phyloP scores from a whole-genome alignment of 495 filamentous ascomycete species.

The Tuber microsphaerosporum region DNA sequence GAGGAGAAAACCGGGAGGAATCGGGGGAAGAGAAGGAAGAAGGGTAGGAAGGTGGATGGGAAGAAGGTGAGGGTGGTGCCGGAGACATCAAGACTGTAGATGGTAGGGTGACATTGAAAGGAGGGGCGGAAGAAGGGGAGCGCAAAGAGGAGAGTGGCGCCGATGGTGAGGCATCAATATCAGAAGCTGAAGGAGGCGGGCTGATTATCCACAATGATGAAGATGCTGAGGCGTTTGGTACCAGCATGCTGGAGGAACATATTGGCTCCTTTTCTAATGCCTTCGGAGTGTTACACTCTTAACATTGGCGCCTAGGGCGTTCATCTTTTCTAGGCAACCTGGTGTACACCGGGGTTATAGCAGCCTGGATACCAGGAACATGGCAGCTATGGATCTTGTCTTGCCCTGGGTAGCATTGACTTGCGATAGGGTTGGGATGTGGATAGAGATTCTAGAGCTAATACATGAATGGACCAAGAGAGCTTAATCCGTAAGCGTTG shows the following conservation, averaged over 20 bases:
- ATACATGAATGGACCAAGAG: background rate
- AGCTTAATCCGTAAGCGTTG: background rate
- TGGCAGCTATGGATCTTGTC: background rate
- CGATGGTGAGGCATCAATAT: slow-evolving; percentile 29
- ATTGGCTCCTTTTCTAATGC: background rate
- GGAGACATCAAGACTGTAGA: slow-evolving; percentile 17
- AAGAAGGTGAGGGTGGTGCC: slow-evolving; percentile 43
- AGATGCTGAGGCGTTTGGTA: background rate
- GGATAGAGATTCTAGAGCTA: background rate
- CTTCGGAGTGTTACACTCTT: background rate
- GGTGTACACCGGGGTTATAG: background rate
- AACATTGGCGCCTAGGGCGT: background rate
- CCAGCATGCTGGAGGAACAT: background rate
- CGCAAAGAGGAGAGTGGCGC: slow-evolving; percentile 19
- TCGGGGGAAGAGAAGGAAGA: slow-evolving; percentile 65
- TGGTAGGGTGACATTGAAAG: background rate
- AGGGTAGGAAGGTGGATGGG: slow-evolving; percentile 48
- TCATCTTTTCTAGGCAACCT: background rate
- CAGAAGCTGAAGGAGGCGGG: slow-evolving; percentile 49
- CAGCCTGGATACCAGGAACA: background rate
- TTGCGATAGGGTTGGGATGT: background rate
- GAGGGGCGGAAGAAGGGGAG: background rate
- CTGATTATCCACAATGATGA: slow-evolving; percentile 65
- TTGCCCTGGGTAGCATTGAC: background rate
- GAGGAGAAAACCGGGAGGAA: slow-evolving; percentile 76